Evolutionary conservation across 345 rosid genomes (phyloP), one percentile per base, ranked within the genome.

Genomic region (Streptanthus diversifolius): DNA sequence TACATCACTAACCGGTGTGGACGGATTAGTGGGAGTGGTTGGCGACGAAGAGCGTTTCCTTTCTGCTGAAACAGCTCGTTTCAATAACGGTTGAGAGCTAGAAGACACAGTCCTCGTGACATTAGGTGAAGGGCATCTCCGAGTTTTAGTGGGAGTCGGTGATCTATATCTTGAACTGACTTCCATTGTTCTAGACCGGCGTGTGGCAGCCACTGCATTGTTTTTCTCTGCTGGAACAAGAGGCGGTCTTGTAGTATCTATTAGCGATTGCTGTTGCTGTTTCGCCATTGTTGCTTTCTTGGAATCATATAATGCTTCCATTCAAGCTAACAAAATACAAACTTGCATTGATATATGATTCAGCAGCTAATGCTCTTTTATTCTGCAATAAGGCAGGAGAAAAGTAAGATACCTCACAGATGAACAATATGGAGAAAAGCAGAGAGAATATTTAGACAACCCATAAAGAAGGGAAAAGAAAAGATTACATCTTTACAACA

Each of bases 161-260:
- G 91, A 91, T 80, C 86, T 88, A 68, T 86, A 88, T 87, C 96
- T 88, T 63, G 97, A 88, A 81, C 81, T 73, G 71, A 88, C 82
- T 48, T 88, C 97, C 81, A 84, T 81, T 22, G 84, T 82, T 57
- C 75, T 87, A 63, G 80, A 83, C 63, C 89, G 85, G 47, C 85
- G 85, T 12, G 70, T 49, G 13, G 32, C 62, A 59, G 13, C 14
- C 40, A 73, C 76, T 27, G 78, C 79, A 79, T 89, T 85, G 88
- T 87, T 91, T 82, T 85, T 88, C 62, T 87, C 90, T 5, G 96
- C 83, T 47, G 85, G 86, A 82, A 83, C 81, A 81, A 88, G 77
- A 17, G 93, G 97, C 13, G 58, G 81, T 78, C 97, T 89, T 63
- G 82, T 52, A 24, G 85, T 65, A 82, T 81, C 87, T 32, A 39